These are phyloP conservation scores for Didymellaceae sp. DNA, from an alignment of 2,329 filamentous ascomycete species.

Conservation along the genomic window DNA sequence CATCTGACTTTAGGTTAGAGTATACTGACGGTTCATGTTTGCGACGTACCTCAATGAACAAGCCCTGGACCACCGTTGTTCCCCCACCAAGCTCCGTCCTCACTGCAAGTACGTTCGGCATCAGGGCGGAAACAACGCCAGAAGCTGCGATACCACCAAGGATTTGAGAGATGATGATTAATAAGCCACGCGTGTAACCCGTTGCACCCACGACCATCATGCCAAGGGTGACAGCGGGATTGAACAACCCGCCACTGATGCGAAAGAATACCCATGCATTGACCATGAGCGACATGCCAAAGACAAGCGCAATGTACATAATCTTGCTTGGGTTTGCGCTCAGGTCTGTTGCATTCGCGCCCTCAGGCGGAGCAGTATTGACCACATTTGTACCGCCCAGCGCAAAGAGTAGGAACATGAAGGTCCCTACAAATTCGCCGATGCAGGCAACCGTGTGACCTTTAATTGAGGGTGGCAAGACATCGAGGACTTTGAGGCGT, in stretches of 20 bases:
- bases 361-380: constrained; percentile 30
- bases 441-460: constrained; percentile 24
- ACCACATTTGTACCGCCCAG: constrained; percentile 39
- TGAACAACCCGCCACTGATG: background rate
- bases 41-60: constrained; percentile 18
- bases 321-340: constrained; percentile 29
- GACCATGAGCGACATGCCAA: constrained; percentile 33
- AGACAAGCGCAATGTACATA: constrained; percentile 40
- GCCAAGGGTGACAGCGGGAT: background rate
- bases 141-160: constrained; percentile 53
- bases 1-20: constrained; percentile 46
- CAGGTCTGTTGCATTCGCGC: constrained; percentile 12
- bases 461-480: constrained; percentile 10
- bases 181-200: constrained; percentile 48
- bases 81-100: constrained; percentile 49
- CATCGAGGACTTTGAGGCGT: constrained; percentile 8
- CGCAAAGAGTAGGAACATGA: constrained; percentile 49
- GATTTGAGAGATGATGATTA: constrained; percentile 54
- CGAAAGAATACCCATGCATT: constrained; percentile 1
- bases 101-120: constrained; percentile 53
- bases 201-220: constrained; percentile 50
- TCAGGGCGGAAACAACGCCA: constrained; percentile 51
- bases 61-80: constrained; percentile 50
- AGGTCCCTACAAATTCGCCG: constrained; percentile 53
- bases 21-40: background rate